phyloP scores from a whole-genome alignment of 1,139 yeast genomes.

The Suhomyces taliae region DNA sequence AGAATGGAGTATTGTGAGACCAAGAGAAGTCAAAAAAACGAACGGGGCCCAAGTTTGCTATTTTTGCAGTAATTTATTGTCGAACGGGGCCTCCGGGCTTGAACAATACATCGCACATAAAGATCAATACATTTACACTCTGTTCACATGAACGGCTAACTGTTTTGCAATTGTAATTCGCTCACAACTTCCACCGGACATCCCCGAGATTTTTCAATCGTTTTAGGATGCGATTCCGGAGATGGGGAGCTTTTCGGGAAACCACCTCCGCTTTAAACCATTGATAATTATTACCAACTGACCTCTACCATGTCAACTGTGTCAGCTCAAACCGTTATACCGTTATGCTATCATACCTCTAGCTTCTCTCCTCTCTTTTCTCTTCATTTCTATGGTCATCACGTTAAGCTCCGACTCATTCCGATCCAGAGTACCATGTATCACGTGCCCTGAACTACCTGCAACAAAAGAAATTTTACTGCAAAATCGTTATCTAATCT shows the following conservation, averaged over 20 bases:
- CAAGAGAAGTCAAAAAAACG: too few relatives aligned
- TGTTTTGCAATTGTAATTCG: background rate
- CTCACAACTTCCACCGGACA: conserved; percentile 1
- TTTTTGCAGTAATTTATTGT: too few relatives aligned
- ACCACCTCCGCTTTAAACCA: background rate
- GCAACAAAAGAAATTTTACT: conserved; percentile 6
- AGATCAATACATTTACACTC: background rate
- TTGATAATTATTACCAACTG: too few relatives aligned
- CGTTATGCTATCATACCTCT: too few relatives aligned
- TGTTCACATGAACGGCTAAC: background rate
- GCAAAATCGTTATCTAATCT: conserved; percentile 4
- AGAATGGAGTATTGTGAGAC: too few relatives aligned
- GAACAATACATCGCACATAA: background rate
- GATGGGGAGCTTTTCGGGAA: background rate
- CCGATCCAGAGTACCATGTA: background rate
- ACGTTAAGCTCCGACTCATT: background rate
- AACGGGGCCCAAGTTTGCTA: too few relatives aligned
- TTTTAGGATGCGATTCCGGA: background rate
- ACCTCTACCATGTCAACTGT: too few relatives aligned
- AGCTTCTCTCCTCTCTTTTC: too few relatives aligned
- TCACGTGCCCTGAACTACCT: conserved; percentile 5
- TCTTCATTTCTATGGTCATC: background rate
- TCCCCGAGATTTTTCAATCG: background rate
- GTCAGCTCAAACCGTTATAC: too few relatives aligned
- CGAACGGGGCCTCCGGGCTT: too few relatives aligned